Base-by-base conservation (phyloP, 345 rosid genomes). In the Camelina sativa region DNA sequence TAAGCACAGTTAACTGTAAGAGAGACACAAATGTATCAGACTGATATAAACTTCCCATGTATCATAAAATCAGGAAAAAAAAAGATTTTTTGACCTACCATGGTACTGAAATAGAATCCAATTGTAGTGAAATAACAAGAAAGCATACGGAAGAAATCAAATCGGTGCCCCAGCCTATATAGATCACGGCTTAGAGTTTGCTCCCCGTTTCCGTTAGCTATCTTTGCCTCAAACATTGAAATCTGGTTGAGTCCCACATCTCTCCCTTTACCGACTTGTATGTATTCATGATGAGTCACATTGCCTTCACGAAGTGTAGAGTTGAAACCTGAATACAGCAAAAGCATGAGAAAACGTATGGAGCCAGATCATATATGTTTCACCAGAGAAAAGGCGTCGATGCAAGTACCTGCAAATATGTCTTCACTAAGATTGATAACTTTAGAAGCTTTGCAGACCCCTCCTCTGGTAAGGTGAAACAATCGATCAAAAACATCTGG, bases 191-290 rank as follows among this genome's bases (percentile, higher is more conserved):
- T 92, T 71, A 92, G 74, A 71, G 96, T 90, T 82, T 92, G 97
- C 72, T 92, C 97, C 11, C 96, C 96, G 71, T 90, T 92, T 51
- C 97, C 97, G 34, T 87, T 88, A 47, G 96, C 96, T 58, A 92
- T 87, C 80, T 92, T 92, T 75, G 96, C 96, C 81, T 92, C 97
- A 69, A 92, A 92, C 85, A 90, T 79, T n/a, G 97, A 90, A 61
- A 92, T 92, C 80, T 92, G 96, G 75, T 92, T 92, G 74, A 92
- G 91, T n/a, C 96, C 97, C 63, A 92, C 96, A 80, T 92, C 97
- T 78, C 97, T 83, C 17, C 97, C 97, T 79, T 92, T 92, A 19
- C 97, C 97, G 69, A 90, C 96, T 87, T 92, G 97, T 80, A 92
- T 92, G 69, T 92, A 92, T 72, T 92, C 97, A 66, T 92, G 96